Evolutionary conservation across 768 basidiomycete species (phyloP).

Genomic region (Pisolithus sp.): DNA sequence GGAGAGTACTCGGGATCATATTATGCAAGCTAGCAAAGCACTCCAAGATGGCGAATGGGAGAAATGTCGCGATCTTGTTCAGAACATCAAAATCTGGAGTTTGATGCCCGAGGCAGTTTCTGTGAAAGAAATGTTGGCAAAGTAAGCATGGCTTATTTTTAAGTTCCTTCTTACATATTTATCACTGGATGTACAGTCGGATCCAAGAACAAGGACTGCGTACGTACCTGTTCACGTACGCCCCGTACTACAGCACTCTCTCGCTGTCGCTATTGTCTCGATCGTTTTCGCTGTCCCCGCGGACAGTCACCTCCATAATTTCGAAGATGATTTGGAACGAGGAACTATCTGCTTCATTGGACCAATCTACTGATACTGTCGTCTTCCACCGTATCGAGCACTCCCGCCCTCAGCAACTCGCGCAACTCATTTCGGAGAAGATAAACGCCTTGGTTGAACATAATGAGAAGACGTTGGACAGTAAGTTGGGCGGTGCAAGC

Average conservation of each 20-base stretch:
- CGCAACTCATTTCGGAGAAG: constrained; percentile 84
- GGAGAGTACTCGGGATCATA: constrained; percentile 98
- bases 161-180: background rate
- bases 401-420: constrained; percentile 83
- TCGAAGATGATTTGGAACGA: constrained; percentile 99
- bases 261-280: constrained; percentile 82
- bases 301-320: constrained; percentile 74
- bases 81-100: constrained; percentile 97
- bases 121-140: constrained; percentile 93
- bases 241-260: constrained; percentile 86
- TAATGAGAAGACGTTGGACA: constrained; percentile 84
- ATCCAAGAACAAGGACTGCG: constrained; percentile 97
- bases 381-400: constrained; percentile 91
- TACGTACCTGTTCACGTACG: constrained; percentile 95
- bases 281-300: constrained; percentile 79
- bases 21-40: constrained; percentile 98
- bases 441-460: constrained; percentile 81
- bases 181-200: constrained; percentile 47
- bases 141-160: constrained; percentile 43
- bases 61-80: constrained; percentile 85
- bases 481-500: constrained; percentile 65
- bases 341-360: constrained; percentile 87
- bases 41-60: constrained; percentile 97
- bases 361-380: constrained; percentile 84
- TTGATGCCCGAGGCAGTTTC: constrained; percentile 83